Conservation (phyloP, 345 rosid species). For the Moricandia moricandioides region DNA sequence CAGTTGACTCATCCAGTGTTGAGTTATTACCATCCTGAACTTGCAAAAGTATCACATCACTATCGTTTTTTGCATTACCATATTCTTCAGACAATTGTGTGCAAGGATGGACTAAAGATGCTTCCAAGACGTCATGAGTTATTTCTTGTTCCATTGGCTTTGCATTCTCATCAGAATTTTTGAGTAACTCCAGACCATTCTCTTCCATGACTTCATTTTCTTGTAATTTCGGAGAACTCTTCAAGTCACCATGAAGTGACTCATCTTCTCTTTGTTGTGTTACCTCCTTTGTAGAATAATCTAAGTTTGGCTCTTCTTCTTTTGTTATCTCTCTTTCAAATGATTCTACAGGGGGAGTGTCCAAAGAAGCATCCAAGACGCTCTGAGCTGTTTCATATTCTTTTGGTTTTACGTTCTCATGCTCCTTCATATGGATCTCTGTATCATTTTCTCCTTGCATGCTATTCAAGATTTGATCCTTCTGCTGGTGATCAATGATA, state of each 20-base stretch:
- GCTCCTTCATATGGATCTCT: neutral
- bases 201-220: slow-evolving; percentile 17
- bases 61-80: neutral
- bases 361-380: slow-evolving; percentile 15
- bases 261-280: slow-evolving; percentile 1
- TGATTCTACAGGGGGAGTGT: neutral
- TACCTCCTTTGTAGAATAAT: neutral
- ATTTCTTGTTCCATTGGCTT: neutral
- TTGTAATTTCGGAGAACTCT: neutral
- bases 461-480: neutral
- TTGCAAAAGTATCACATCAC: slow-evolving; percentile 5
- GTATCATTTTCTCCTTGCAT: slow-evolving; percentile 19
- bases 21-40: neutral
- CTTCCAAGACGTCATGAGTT: neutral
- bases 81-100: neutral
- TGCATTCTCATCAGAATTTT: slow-evolving; percentile 7
- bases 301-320: neutral
- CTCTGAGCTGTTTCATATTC: slow-evolving; percentile 12
- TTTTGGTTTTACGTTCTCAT: neutral
- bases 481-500: slow-evolving; percentile 3
- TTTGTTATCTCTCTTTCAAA: slow-evolving; percentile 6
- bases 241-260: neutral
- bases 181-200: neutral
- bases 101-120: neutral
- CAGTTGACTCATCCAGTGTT: neutral